Evolutionary conservation across 2,329 filamentous ascomycete genomes (phyloP).

Genomic region (Epichloe festucae): DNA sequence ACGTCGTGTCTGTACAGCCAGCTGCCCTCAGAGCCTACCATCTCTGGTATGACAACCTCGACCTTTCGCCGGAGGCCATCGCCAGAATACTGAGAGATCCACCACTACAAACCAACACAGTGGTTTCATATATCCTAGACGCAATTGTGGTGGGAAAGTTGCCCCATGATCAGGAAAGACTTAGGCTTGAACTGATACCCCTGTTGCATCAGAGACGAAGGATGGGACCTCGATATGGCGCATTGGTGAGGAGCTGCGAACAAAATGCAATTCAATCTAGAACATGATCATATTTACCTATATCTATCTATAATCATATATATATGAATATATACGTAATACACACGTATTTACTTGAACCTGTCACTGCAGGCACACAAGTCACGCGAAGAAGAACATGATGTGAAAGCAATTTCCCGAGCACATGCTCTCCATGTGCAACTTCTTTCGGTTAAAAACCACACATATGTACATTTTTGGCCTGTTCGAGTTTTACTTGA

Average conservation of each 20-base stretch:
- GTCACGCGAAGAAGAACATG: no score
- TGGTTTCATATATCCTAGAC: slow-evolving; percentile 45
- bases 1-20: slow-evolving; percentile 12
- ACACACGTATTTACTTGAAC: no score
- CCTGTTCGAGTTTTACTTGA: not conserved
- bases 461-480: not conserved
- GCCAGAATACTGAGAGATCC: slow-evolving; percentile 46
- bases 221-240: slow-evolving; percentile 13
- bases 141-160: slow-evolving; percentile 38
- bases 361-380: no score
- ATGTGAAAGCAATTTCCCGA: not conserved
- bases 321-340: no score
- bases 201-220: slow-evolving; percentile 14
- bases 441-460: not conserved
- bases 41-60: slow-evolving; percentile 45
- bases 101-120: slow-evolving; percentile 42
- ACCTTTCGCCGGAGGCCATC: slow-evolving; percentile 34
- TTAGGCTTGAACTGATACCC: slow-evolving; percentile 31
- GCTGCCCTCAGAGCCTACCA: slow-evolving; percentile 44
- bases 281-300: no score
- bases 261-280: not conserved
- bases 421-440: not conserved
- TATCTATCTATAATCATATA: no score
- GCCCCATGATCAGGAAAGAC: slow-evolving; percentile 31
- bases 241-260: slow-evolving; percentile 14